Conservation (phyloP, 495 filamentous ascomycete genomes). For the Podospora pseudopauciseta region DNA sequence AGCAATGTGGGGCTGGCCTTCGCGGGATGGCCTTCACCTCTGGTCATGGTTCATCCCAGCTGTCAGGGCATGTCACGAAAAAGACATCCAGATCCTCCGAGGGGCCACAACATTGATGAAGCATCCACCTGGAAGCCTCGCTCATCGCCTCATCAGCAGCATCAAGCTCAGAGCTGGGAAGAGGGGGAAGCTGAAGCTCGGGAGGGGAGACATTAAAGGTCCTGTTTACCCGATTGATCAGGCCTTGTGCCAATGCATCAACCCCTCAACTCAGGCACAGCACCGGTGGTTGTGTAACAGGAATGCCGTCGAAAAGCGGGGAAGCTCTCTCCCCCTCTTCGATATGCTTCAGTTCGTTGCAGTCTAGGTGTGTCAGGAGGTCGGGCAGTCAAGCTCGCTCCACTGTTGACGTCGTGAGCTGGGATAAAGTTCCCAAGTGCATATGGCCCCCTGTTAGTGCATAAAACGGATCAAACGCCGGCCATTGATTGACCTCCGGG, state of each 20-base stretch:
- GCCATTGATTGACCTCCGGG: neutral
- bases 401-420: neutral
- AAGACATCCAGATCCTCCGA: neutral
- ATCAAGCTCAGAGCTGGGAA: neutral
- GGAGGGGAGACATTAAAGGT: neutral
- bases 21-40: neutral
- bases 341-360: neutral
- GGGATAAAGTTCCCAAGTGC: neutral
- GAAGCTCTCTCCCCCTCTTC: neutral
- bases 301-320: neutral
- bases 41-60: neutral
- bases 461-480: neutral
- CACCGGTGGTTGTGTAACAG: slow-evolving; percentile 3
- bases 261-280: neutral
- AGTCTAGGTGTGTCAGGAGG: neutral
- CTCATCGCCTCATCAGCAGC: neutral
- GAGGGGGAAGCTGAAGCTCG: neutral
- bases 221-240: neutral
- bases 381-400: neutral
- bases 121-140: neutral
- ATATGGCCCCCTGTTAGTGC: neutral
- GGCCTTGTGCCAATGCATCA: neutral
- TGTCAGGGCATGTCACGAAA: neutral
- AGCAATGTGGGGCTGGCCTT: neutral
- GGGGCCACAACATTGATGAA: neutral